Base-by-base conservation (phyloP, 1,284 basidiomycete genomes). In the Pseudozyma thailandica region DNA sequence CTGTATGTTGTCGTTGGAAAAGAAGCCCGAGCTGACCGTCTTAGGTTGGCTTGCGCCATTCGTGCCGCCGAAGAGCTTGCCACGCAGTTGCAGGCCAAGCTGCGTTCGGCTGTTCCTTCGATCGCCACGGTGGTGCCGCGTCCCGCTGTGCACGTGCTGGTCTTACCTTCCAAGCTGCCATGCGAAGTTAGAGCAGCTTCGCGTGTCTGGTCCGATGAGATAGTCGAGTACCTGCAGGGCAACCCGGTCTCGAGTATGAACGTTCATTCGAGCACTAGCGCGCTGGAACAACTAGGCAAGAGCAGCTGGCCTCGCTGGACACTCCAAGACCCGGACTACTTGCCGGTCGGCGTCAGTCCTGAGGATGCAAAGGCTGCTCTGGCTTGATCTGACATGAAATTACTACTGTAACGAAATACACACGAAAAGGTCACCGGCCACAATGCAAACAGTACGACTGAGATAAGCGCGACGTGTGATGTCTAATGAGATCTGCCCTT, bases 1-100 rank as follows among this genome's bases (percentile, higher is more conserved):
- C 48, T 75, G 23, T 78, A 70, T 42, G 72, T 80, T 26, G 27
- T 80, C 2, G 65, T 80, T 1, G 79, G 79, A 30, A 49, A 53
- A 30, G 51, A 72, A 6, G 79, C 74, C 8, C 75, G 77, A 13
- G 44, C 44, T 13, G 63, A 74, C 37, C 55, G 63, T 1, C 23
- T 38, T 4, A 60, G 38, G 16, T 50, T 79, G 10, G 50, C 51
- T 6, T 50, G 50, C 15, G 75, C 70, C 12, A 60, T 78, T 21
- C 50, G 60, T 16, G 48, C 55, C 5, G 79, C 77, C 4, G 69
- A 74, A 27, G 21, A 37, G 20, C 50, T 80, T 9, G 62, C 69
- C 0, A 27, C 13, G 16, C 45, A 43, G 15, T 39, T 56, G 10
- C 72, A 74, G 28, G 31, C 30, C 7, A 47, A 27, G 38, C 39